A percentile compares a stretch with the other conserved stretches of the same genome.
Conservation (phyloP, 257 asterid species). For the Scutellaria minor region DNA sequence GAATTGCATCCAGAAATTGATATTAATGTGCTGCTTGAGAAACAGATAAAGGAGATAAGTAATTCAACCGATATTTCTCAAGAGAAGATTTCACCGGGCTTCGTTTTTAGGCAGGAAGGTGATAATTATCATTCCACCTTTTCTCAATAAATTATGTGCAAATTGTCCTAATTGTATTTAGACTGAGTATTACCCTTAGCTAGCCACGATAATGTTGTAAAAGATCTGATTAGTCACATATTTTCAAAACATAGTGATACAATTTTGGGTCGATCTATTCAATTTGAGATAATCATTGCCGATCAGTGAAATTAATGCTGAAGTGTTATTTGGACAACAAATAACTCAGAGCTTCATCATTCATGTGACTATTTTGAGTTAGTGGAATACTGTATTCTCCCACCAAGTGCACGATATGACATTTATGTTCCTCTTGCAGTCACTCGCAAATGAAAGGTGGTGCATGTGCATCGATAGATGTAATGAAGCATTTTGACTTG, state of each 20-base stretch:
- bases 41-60: conserved; percentile 55
- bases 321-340: conserved; percentile 18
- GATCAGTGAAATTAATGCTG: conserved; percentile 10
- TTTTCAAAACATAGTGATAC: neutral
- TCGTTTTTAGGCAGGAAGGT: conserved; percentile 44
- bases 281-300: conserved; percentile 13
- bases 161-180: neutral
- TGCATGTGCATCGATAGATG: conserved; percentile 6
- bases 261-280: neutral
- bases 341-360: neutral
- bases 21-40: conserved; percentile 49
- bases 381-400: conserved; percentile 10
- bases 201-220: conserved; percentile 22
- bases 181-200: conserved; percentile 25
- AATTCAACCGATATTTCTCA: conserved; percentile 40
- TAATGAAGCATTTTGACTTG: neutral
- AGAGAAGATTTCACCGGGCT: conserved; percentile 28
- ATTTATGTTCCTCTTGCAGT: neutral
- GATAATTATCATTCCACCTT: conserved; percentile 23
- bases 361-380: conserved; percentile 15
- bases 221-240: conserved; percentile 11
- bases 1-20: conserved; percentile 53
- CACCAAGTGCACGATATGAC: neutral
- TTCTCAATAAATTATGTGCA: neutral
- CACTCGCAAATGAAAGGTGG: neutral